These are phyloP conservation scores for Thermothelomyces thermophilus DNA, from an alignment of 2,329 filamentous ascomycete species.

Conservation along the genomic window DNA sequence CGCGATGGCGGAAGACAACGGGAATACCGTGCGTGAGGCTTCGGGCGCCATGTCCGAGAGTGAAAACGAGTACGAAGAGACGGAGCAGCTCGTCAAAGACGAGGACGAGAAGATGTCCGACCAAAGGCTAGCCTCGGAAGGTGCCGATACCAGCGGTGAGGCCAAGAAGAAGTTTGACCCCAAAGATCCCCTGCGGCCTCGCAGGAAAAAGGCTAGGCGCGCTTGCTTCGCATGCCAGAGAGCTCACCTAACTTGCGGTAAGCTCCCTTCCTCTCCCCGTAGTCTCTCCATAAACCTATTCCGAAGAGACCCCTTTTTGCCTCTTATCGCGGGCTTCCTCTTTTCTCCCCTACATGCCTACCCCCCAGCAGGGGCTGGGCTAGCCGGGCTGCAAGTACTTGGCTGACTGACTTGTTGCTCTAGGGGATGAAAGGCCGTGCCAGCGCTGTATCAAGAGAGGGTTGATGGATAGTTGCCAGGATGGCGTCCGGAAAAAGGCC, in stretches of 20 bases:
- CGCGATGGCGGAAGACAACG: constrained; percentile 51
- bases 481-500: constrained; percentile 96
- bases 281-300: neutral
- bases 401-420: constrained; percentile 20
- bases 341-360: neutral
- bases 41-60: constrained; percentile 55
- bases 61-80: constrained; percentile 50
- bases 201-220: constrained; percentile 90
- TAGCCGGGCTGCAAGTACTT: neutral
- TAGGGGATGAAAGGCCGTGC: constrained; percentile 93
- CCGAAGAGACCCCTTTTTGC: neutral
- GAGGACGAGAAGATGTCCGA: constrained; percentile 49
- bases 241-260: constrained; percentile 97
- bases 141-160: constrained; percentile 42
- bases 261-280: constrained; percentile 33
- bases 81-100: constrained; percentile 39
- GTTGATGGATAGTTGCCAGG: constrained; percentile 84
- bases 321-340: neutral
- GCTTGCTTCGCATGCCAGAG: constrained; percentile 96
- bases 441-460: constrained; percentile 90
- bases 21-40: constrained; percentile 47
- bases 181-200: constrained; percentile 83
- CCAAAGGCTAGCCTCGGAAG: constrained; percentile 37
- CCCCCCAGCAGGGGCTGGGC: too few species aligned
- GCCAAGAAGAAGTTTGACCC: constrained; percentile 66